Evolutionary conservation across 2,329 filamentous ascomycete genomes (phyloP).

Genomic region (Xylaria multiplex): DNA sequence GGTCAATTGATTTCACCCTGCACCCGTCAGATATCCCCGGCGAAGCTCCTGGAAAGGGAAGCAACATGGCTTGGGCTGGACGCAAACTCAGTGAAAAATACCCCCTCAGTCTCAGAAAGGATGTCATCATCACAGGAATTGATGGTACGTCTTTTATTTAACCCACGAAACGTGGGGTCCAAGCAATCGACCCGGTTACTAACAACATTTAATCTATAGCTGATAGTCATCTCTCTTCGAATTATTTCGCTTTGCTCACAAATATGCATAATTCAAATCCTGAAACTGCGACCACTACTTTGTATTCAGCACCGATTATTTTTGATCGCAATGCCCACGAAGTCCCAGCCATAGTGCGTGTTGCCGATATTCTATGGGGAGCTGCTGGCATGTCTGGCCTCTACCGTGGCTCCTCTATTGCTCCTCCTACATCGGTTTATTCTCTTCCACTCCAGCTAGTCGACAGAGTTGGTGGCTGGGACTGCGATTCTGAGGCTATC

Average conservation of each 20-base stretch:
- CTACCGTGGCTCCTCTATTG: slow-evolving; percentile 70
- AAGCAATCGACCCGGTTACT: slow-evolving; percentile 25
- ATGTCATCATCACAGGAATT: slow-evolving; percentile 76
- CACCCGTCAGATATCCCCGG: slow-evolving; percentile 73
- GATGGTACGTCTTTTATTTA: slow-evolving; percentile 65
- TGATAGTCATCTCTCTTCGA: slow-evolving; percentile 74
- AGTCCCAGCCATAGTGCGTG: slow-evolving; percentile 73
- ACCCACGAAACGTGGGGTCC: not conserved
- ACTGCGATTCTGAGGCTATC: slow-evolving; percentile 75
- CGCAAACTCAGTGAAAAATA: slow-evolving; percentile 72
- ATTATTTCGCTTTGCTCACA: slow-evolving; percentile 73
- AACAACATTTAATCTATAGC: slow-evolving; percentile 56
- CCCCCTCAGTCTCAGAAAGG: slow-evolving; percentile 60
- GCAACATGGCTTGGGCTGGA: slow-evolving; percentile 77
- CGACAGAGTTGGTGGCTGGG: slow-evolving; percentile 77
- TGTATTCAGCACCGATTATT: slow-evolving; percentile 77
- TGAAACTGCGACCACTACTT: slow-evolving; percentile 68
- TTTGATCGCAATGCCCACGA: slow-evolving; percentile 78
- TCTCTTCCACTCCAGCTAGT: slow-evolving; percentile 73
- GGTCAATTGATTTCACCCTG: slow-evolving; percentile 72
- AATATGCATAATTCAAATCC: slow-evolving; percentile 69
- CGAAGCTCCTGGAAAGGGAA: slow-evolving; percentile 78
- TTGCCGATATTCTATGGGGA: slow-evolving; percentile 77
- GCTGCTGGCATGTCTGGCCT: slow-evolving; percentile 76
- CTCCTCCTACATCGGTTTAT: slow-evolving; percentile 79